Percentiles rank a stretch among this genome's conserved stretches.
Evolutionary conservation across 352 stramenopile species (phyloP).

Genomic region (Pythium graminicola): DNA sequence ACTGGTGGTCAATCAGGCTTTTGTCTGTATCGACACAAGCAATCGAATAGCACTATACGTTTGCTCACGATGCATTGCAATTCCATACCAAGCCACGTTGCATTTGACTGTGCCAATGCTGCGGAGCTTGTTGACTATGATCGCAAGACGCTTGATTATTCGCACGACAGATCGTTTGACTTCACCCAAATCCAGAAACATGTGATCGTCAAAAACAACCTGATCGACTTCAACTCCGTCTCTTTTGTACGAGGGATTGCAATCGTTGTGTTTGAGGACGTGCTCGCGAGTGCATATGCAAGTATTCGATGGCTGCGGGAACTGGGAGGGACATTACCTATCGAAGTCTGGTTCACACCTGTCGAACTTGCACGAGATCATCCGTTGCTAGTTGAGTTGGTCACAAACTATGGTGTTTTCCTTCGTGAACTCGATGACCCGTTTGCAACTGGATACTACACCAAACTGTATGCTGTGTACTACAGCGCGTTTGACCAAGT

Average conservation of each 20-base stretch:
- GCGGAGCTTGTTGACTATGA: conserved; percentile 9
- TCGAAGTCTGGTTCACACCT: conserved; percentile 70
- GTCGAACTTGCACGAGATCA: conserved; percentile 23
- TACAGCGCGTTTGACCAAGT: conserved; percentile 72
- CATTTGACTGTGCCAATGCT: conserved; percentile 4
- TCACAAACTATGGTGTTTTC: conserved; percentile 33
- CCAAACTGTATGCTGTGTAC: conserved; percentile 67
- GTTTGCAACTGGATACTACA: conserved; percentile 50
- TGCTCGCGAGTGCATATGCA: conserved; percentile 45
- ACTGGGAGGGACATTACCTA: conserved; percentile 43
- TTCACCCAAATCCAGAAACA: conserved; percentile 6
- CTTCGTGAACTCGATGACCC: conserved; percentile 58
- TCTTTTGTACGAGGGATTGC: conserved; percentile 32
- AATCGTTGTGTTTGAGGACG: conserved; percentile 28
- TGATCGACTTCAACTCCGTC: not conserved
- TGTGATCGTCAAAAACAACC: not conserved
- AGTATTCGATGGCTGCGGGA: conserved; percentile 39
- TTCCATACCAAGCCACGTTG: not conserved
- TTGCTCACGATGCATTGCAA: conserved; percentile 19
- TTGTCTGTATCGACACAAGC: conserved; percentile 16
- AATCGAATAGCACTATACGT: not conserved
- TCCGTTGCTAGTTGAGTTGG: conserved; percentile 39
- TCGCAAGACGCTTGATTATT: conserved; percentile 12
- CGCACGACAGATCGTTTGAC: conserved; percentile 1
- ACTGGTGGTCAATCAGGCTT: conserved; percentile 10